phyloP scores from a whole-genome alignment of 2,329 filamentous ascomycete species.

The Thielaviopsis musarum region DNA sequence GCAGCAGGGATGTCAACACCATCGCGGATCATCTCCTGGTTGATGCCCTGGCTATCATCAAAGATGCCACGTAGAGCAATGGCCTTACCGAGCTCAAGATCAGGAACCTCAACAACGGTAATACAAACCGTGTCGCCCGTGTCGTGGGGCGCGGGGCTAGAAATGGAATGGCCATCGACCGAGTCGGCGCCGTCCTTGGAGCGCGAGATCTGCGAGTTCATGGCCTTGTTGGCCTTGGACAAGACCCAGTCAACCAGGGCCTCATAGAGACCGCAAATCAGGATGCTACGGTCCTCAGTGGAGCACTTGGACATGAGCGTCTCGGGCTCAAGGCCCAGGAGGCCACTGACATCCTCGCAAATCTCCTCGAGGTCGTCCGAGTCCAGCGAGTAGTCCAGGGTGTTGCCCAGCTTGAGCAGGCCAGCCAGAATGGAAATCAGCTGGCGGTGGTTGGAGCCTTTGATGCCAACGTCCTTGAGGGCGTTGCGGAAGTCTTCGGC shows the following conservation, averaged over 20 bases:
- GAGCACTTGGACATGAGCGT: constrained; percentile 62
- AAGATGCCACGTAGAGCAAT: constrained; percentile 82
- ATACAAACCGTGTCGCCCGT: constrained; percentile 73
- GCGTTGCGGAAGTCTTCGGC: constrained; percentile 84
- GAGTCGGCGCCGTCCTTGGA: constrained; percentile 51
- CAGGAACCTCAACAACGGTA: constrained; percentile 73
- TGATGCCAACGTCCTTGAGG: constrained; percentile 85
- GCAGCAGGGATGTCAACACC: constrained; percentile 60
- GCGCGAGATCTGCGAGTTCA: constrained; percentile 55
- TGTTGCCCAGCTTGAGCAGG: constrained; percentile 81
- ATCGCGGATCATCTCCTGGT: constrained; percentile 92
- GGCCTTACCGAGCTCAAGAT: constrained; percentile 67
- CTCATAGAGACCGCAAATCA: constrained; percentile 83
- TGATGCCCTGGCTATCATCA: constrained; percentile 83
- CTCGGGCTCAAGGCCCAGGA: constrained; percentile 77
- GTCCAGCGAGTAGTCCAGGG: constrained; percentile 69
- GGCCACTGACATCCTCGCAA: constrained; percentile 75
- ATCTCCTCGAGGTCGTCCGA: constrained; percentile 69
- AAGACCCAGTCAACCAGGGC: constrained; percentile 92
- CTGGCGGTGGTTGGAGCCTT: constrained; percentile 63
- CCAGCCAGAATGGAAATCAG: constrained; percentile 76
- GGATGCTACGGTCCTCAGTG: constrained; percentile 65
- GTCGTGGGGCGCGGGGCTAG: constrained; percentile 35
- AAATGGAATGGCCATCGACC: constrained; percentile 39
- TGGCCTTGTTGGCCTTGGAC: constrained; percentile 70